Conservation (phyloP, 2,329 filamentous ascomycete species). For the Aspergillus sp. region DNA sequence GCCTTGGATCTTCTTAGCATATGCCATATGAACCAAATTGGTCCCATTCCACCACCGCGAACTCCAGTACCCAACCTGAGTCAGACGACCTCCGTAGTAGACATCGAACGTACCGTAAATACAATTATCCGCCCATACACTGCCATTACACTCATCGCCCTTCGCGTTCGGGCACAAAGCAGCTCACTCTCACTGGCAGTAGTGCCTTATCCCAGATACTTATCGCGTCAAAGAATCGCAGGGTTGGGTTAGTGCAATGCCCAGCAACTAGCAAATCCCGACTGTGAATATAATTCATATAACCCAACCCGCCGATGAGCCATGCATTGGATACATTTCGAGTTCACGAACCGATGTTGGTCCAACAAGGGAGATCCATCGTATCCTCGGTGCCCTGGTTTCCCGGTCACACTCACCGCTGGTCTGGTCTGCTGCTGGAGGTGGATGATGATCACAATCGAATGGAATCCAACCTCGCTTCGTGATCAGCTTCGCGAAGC, state of each 20-base stretch:
- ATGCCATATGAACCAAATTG: background rate
- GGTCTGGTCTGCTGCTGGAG: background rate
- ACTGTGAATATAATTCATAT: background rate
- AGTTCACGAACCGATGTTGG: background rate
- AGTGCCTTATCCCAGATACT: constrained; percentile 2
- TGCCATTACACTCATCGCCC: background rate
- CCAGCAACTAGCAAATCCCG: background rate
- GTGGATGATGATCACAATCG: background rate
- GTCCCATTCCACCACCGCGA: background rate
- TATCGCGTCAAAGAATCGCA: background rate
- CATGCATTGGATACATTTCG: background rate
- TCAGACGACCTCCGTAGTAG: background rate
- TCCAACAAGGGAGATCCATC: background rate
- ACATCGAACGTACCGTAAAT: background rate
- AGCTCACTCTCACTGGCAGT: background rate
- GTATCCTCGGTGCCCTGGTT: background rate
- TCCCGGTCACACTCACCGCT: background rate
- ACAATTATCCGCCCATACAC: background rate
- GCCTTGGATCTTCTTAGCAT: background rate
- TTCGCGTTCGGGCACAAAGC: constrained; percentile 3
- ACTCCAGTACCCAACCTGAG: background rate
- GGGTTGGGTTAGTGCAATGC: too few relatives aligned
- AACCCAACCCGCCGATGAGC: background rate
- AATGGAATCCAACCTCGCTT: background rate
- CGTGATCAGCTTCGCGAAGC: background rate